Base-by-base conservation (phyloP, 208 protist species). In the Leptomonas pyrrhocoris region DNA sequence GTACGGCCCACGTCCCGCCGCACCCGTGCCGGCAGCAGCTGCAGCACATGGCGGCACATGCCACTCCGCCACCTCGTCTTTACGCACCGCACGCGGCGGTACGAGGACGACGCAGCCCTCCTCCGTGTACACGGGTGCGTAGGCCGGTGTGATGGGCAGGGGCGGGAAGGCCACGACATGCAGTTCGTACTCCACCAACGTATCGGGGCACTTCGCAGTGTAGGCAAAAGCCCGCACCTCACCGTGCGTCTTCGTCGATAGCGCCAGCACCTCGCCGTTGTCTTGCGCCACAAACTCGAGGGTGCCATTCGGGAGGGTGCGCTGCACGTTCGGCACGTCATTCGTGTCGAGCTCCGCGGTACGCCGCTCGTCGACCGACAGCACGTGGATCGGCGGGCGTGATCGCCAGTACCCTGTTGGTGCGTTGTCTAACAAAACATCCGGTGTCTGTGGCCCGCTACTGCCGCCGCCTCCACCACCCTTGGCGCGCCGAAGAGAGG, bases 201-300 rank as follows among this genome's bases (percentile, higher is more conserved):
- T 74, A 62, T 89, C 86, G 0, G 87, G 87, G 73, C 89, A 94
- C 28, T 76, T 70, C n/a, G 88, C 76, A 30, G 73, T 83, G 79
- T 88, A 92, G 11, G 79, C 0, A 12, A 85, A 50, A 48, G 36
- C 25, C 1, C 18, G 55, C 30, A 18, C 19, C 2, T 19, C 60
- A 8, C 64, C 64, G 34, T 57, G 23, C 0, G 69, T 25, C 23
- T 18, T 12, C 15, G 51, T 30, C 7, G 68, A 34, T 23, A 68
- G 19, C 45, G 64, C 25, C 21, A 93, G 50, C 5, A 71, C 56
- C 67, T 93, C 84, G 16, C 91, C 92, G 21, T 48, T 46, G 70
- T 96, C 89, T 63, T 92, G 75, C 13, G 78, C 84, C 2, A 94
- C 66, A 60, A 88, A 94, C 54, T 84, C 73, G 0, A 96, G 81